Conservation (phyloP, 441 rosid genomes). For the Gossypium schwendimanii region DNA sequence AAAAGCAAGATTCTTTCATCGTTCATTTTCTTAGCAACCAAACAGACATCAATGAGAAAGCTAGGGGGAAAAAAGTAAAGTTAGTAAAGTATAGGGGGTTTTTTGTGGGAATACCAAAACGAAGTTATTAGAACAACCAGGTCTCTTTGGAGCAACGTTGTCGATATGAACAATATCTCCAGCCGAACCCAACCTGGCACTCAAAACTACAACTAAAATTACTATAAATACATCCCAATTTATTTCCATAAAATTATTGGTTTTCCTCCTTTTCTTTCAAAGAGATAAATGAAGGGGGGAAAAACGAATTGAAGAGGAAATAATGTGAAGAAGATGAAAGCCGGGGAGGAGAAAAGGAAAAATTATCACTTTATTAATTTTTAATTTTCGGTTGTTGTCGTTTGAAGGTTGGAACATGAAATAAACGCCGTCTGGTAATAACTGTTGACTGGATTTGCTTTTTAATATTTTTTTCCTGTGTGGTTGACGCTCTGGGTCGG, state of each 20-base stretch:
- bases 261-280: neutral
- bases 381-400: slow-evolving; percentile 13
- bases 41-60: slow-evolving; percentile 2
- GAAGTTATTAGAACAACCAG: slow-evolving; percentile 46
- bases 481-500: neutral
- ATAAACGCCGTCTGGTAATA: slow-evolving; percentile 27
- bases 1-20: slow-evolving; percentile 4
- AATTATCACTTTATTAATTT: slow-evolving; percentile 4
- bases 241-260: slow-evolving; percentile 19
- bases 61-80: neutral
- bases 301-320: neutral
- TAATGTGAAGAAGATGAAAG: neutral
- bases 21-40: slow-evolving; percentile 8
- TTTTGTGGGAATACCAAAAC: slow-evolving; percentile 29
- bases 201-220: slow-evolving; percentile 24
- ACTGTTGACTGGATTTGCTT: slow-evolving; percentile 24
- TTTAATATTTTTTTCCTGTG: neutral
- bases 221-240: slow-evolving; percentile 11
- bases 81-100: neutral
- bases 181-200: slow-evolving; percentile 29
- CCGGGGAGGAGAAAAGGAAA: neutral
- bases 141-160: slow-evolving; percentile 33
- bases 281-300: neutral
- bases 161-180: slow-evolving; percentile 50
- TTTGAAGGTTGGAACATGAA: slow-evolving; percentile 20